Evolutionary conservation across 371 early-diverging fungal species (phyloP).

Genomic region (Chytridium lagenaria): DNA sequence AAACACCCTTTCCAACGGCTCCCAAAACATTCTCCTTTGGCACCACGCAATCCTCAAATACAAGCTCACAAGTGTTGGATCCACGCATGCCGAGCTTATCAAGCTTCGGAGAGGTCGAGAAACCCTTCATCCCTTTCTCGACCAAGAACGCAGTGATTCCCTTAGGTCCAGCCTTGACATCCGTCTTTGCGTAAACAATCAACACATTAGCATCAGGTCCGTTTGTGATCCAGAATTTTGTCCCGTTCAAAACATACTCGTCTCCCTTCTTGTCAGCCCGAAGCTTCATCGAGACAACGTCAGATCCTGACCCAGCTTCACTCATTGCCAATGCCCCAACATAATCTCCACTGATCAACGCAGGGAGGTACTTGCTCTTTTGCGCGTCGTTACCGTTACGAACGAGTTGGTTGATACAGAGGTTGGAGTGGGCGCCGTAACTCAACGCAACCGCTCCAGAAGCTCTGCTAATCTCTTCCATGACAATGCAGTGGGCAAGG

Average conservation of each 20-base stretch:
- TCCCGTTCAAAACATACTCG: slow-evolving; percentile 66
- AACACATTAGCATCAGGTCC: slow-evolving; percentile 93
- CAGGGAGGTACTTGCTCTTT: slow-evolving; percentile 90
- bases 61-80: slow-evolving; percentile 93
- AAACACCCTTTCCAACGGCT: slow-evolving; percentile 87
- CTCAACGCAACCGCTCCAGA: slow-evolving; percentile 91
- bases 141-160: slow-evolving; percentile 95
- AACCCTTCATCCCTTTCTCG: slow-evolving; percentile 90
- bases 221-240: slow-evolving; percentile 98
- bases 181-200: slow-evolving; percentile 95
- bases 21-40: slow-evolving; percentile 93
- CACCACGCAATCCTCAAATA: slow-evolving; percentile 93
- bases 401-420: slow-evolving; percentile 96
- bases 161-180: slow-evolving; percentile 76
- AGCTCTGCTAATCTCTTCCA: slow-evolving; percentile 93
- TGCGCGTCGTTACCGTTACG: slow-evolving; percentile 91
- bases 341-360: slow-evolving; percentile 87
- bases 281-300: slow-evolving; percentile 94
- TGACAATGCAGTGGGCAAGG: slow-evolving; percentile 87
- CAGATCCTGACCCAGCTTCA: slow-evolving; percentile 90
- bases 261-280: slow-evolving; percentile 84
- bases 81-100: slow-evolving; percentile 99
- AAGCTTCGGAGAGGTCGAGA: slow-evolving; percentile 86
- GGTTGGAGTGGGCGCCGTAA: slow-evolving; percentile 97
- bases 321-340: slow-evolving; percentile 97